Percentiles rank a stretch among this genome's conserved stretches.
These are phyloP conservation scores for Tilletia caries DNA, from an alignment of 1,284 basidiomycete species.

Conservation along the genomic window DNA sequence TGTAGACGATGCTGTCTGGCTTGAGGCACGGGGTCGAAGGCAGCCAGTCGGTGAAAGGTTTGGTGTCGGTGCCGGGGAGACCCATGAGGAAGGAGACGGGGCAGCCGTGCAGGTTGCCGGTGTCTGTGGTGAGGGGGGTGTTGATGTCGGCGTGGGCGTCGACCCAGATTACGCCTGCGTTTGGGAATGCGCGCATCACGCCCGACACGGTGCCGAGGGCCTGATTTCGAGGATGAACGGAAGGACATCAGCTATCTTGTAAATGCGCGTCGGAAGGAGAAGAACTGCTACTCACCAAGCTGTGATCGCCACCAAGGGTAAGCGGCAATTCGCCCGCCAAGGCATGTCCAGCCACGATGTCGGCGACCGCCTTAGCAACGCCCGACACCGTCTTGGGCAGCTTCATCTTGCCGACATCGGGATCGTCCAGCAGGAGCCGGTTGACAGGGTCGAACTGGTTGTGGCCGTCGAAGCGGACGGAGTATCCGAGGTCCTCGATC, in stretches of 20 bases:
- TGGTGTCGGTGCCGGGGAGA: conserved; percentile 48
- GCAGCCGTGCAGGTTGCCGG: conserved; percentile 97
- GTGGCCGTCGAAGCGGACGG: conserved; percentile 80
- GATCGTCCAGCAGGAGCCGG: conserved; percentile 40
- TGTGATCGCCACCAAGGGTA: conserved; percentile 95
- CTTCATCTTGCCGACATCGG: conserved; percentile 45
- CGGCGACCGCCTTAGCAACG: conserved; percentile 78
- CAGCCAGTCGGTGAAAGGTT: conserved; percentile 50
- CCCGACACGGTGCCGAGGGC: conserved; percentile 54
- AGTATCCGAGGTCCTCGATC: conserved; percentile 70
- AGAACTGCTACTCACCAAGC: conserved; percentile 63
- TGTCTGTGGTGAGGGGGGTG: conserved; percentile 73
- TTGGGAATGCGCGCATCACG: conserved; percentile 58
- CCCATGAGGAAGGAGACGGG: conserved; percentile 82
- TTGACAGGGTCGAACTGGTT: conserved; percentile 79
- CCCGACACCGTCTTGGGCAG: conserved; percentile 53
- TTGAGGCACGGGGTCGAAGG: conserved; percentile 55
- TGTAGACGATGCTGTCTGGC: conserved; percentile 78
- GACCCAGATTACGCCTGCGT: conserved; percentile 80
- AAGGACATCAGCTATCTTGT: conserved; percentile 61
- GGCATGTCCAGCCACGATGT: conserved; percentile 70
- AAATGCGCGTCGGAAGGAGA: not conserved
- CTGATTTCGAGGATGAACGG: conserved; percentile 64
- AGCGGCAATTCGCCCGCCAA: conserved; percentile 77
- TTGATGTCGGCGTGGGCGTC: conserved; percentile 79